phyloP scores from a whole-genome alignment of 2,329 filamentous ascomycete species.

The Neophaeococcomyces mojaviensis region DNA sequence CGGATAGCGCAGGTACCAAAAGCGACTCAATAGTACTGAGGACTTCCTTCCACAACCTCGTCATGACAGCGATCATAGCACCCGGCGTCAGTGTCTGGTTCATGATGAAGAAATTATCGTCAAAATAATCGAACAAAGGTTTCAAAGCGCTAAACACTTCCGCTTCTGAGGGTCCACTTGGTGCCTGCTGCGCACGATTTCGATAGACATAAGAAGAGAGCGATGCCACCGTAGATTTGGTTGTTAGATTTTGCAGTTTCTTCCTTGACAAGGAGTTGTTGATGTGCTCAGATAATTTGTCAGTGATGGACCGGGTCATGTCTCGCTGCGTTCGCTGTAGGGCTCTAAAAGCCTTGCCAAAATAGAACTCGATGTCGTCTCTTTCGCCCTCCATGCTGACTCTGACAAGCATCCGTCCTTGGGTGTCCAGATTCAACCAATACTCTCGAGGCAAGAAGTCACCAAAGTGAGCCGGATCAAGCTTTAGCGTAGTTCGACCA shows the following conservation, averaged over 20 bases:
- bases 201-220: conserved; percentile 60
- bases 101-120: conserved; percentile 99
- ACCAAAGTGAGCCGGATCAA: conserved; percentile 95
- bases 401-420: conserved; percentile 77
- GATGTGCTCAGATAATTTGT: conserved; percentile 96
- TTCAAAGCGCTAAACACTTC: conserved; percentile 76
- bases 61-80: conserved; percentile 99
- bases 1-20: conserved; percentile 85
- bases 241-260: conserved; percentile 59
- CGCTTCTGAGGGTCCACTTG: conserved; percentile 39
- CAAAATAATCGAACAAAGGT: conserved; percentile 86
- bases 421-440: conserved; percentile 94
- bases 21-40: conserved; percentile 83
- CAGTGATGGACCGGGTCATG: conserved; percentile 96
- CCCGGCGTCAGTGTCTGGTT: conserved; percentile 89
- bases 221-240: conserved; percentile 52
- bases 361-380: conserved; percentile 97
- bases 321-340: conserved; percentile 93
- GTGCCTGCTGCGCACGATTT: conserved; percentile 36
- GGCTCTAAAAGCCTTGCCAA: conserved; percentile 91
- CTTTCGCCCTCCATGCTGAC: conserved; percentile 98
- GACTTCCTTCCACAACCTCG: conserved; percentile 94
- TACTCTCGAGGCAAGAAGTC: conserved; percentile 95
- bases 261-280: conserved; percentile 78
- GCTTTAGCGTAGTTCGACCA: conserved; percentile 88